Conservation (phyloP, 1,139 yeast genomes). For the Yarrowia galli region DNA sequence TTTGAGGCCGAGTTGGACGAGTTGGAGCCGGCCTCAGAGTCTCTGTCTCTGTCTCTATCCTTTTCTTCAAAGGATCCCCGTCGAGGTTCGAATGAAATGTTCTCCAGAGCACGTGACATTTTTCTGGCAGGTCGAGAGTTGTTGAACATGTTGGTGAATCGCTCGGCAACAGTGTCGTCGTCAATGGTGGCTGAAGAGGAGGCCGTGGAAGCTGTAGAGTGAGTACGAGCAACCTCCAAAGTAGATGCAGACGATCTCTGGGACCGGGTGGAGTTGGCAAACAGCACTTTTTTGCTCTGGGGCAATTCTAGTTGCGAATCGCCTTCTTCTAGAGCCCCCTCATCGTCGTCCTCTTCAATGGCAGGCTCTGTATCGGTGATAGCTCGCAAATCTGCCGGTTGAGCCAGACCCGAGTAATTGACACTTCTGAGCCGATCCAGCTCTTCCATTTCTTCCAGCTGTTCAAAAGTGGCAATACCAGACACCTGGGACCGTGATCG, state of each 20-base stretch:
- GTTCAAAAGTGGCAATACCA: slow-evolving; percentile 16
- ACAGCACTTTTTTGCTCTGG: slow-evolving; percentile 13
- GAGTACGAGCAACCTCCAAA: slow-evolving; percentile 4
- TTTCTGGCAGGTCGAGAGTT: slow-evolving; percentile 14
- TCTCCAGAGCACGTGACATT: slow-evolving; percentile 31
- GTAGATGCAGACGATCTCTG: slow-evolving; percentile 25
- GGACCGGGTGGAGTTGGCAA: slow-evolving; percentile 6
- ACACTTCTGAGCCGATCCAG: slow-evolving; percentile 27
- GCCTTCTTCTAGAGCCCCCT: slow-evolving; percentile 1
- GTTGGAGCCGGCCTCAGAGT: neutral
- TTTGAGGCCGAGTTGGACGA: neutral
- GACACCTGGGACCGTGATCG: slow-evolving; percentile 27
- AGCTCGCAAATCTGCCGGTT: neutral
- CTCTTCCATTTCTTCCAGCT: slow-evolving; percentile 27
- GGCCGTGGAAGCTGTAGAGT: slow-evolving; percentile 1
- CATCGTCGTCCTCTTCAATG: slow-evolving; percentile 13
- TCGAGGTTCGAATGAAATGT: slow-evolving; percentile 29
- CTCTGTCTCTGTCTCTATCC: neutral
- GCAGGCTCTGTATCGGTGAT: slow-evolving; percentile 12
- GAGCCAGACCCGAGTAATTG: slow-evolving; percentile 19
- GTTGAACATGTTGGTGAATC: slow-evolving; percentile 25
- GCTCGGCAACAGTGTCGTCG: slow-evolving; percentile 21
- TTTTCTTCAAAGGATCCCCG: neutral
- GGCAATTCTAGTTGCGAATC: slow-evolving; percentile 11
- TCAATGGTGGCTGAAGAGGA: slow-evolving; percentile 25